These are phyloP conservation scores for Boletus rubescentipes DNA, from an alignment of 768 basidiomycete genomes.

Conservation along the genomic window DNA sequence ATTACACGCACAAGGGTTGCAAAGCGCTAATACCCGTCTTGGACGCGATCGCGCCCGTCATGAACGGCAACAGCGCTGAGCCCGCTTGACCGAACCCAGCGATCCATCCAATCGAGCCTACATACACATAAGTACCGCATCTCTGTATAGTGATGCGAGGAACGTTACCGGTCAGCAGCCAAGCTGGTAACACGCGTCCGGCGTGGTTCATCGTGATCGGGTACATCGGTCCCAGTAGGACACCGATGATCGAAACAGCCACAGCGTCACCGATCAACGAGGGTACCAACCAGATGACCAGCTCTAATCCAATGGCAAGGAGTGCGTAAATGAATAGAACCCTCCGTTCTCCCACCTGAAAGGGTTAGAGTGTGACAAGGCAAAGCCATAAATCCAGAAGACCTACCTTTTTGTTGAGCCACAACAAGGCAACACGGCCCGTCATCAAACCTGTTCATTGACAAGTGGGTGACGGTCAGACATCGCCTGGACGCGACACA, in stretches of 20 bases:
- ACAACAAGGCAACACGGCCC: conserved; percentile 55
- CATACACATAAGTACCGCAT: neutral
- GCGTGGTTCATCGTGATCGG: conserved; percentile 68
- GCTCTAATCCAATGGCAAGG: conserved; percentile 53
- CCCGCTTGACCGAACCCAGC: conserved; percentile 71
- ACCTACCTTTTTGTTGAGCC: conserved; percentile 52
- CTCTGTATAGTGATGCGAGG: neutral
- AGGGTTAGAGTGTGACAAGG: neutral
- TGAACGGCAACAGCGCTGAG: conserved; percentile 68
- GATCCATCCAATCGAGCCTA: conserved; percentile 64
- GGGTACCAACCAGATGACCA: conserved; percentile 58
- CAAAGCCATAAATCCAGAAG: neutral
- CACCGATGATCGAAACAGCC: conserved; percentile 54
- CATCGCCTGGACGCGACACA: conserved; percentile 17
- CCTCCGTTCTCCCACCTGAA: conserved; percentile 52
- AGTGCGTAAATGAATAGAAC: conserved; percentile 52
- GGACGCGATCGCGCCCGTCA: conserved; percentile 66
- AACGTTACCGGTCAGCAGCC: conserved; percentile 53
- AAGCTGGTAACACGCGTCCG: conserved; percentile 64
- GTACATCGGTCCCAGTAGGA: conserved; percentile 53
- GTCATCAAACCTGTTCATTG: conserved; percentile 48
- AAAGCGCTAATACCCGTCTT: conserved; percentile 50
- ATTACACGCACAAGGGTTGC: conserved; percentile 33
- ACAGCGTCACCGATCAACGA: conserved; percentile 53
- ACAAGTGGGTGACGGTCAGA: neutral